Conservation (phyloP, 1,284 basidiomycete genomes). For the Tremellales sp. region DNA sequence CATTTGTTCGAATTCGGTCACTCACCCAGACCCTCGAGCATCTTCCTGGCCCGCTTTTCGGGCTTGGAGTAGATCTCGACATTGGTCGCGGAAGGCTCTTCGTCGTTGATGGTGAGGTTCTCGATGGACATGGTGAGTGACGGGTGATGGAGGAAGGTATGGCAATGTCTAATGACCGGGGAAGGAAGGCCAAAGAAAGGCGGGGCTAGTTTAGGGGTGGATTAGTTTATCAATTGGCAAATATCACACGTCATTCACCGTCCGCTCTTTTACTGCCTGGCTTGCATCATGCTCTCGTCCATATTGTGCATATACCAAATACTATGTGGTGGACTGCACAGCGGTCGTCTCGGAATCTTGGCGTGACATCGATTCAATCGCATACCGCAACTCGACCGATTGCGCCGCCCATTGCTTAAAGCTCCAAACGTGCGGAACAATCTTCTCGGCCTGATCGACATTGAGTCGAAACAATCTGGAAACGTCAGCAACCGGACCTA, state of each 20-base stretch:
- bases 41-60: slow-evolving; percentile 88
- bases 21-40: slow-evolving; percentile 67
- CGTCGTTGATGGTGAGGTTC: slow-evolving; percentile 58
- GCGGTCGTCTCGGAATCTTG: not conserved
- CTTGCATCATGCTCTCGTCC: too few species aligned
- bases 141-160: not conserved
- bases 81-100: slow-evolving; percentile 67
- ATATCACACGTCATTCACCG: too few species aligned
- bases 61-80: slow-evolving; percentile 90
- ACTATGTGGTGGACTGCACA: too few species aligned
- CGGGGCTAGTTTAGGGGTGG: too few species aligned
- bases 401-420: slow-evolving; percentile 25
- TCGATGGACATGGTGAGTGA: slow-evolving; percentile 55
- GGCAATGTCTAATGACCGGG: not conserved
- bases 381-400: not conserved
- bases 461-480: slow-evolving; percentile 6
- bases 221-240: too few species aligned
- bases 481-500: not conserved
- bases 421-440: slow-evolving; percentile 18
- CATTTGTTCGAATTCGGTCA: not conserved
- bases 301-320: too few species aligned
- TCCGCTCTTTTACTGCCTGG: too few species aligned
- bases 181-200: too few species aligned
- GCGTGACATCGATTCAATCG: not conserved
- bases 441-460: slow-evolving; percentile 5